Evolutionary conservation across 2,329 filamentous ascomycete genomes (phyloP), one percentile per base, ranked within the genome.

Genomic region (Fusarium guadeloupense): DNA sequence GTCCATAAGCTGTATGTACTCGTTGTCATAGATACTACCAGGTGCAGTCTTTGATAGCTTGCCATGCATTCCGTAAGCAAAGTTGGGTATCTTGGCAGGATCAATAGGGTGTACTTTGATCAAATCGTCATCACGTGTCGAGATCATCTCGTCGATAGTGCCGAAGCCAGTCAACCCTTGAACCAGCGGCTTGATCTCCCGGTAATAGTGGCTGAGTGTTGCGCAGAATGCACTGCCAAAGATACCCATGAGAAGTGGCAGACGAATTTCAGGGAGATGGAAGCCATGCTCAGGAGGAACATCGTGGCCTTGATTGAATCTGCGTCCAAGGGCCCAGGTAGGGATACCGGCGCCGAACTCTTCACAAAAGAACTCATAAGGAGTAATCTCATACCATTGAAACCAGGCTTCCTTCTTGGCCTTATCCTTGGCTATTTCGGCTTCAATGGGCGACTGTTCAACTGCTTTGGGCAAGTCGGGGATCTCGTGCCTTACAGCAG

Each of bases 211-310:
- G 37, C 91, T 94, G 1, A 99, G 79, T 0, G 95, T 98, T 0
- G 95, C 95, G 69, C 95, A 98, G 72, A 99, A 98, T 4, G 95
- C 95, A 66, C 91, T 96, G 2, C 95, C 95, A 83, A 95, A 99
- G n/a, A 98, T 89, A 0, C 95, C 95, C 80, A 99, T 86, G 40
- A 98, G 81, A 8, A 95, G 81, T 0, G 94, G 91, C 54, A 96
- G 82, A 35, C 93, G 87, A 23, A 95, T 78, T 75, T 99, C 95
- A 1, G 95, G 95, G 5, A 96, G 80, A 37, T 91, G 87, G 20
- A 84, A 83, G 9, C 90, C 85, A 9, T 86, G 83, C 25, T 89
- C 87, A 0, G 86, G 81, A 9, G 76, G 71, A 1, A 77, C 69
- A 40, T 78, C 76, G 31, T 67, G 67, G 16, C 95, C 95, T 33